Evolutionary conservation across 2,329 filamentous ascomycete genomes (phyloP).

Genomic region (Ceratocystiopsis sp.): DNA sequence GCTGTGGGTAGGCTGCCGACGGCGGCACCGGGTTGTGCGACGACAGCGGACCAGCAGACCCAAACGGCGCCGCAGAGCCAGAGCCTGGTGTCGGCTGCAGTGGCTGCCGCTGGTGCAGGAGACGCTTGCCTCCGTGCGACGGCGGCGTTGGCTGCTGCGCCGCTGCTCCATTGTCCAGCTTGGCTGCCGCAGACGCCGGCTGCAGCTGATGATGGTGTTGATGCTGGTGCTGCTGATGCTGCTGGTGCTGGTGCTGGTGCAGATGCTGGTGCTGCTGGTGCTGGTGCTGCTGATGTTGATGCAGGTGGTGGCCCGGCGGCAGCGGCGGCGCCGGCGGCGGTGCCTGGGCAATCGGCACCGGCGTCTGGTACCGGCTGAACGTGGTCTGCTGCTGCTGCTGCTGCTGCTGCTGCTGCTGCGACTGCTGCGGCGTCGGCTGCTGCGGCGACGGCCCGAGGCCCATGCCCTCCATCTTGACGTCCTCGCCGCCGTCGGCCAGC

Average conservation of each 20-base stretch:
- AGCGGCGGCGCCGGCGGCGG: slow-evolving; percentile 13
- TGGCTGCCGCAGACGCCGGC: background rate
- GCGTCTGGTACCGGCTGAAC: slow-evolving; percentile 16
- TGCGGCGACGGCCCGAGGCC: background rate
- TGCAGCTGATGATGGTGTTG: slow-evolving; percentile 5
- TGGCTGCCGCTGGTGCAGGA: slow-evolving; percentile 7
- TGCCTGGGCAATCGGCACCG: slow-evolving; percentile 18
- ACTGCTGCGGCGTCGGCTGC: too few species aligned
- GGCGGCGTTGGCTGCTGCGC: slow-evolving; percentile 4
- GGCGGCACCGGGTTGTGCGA: background rate
- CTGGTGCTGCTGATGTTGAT: too few species aligned
- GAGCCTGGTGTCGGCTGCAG: background rate
- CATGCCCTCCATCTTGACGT: slow-evolving; percentile 26
- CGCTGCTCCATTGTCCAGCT: background rate
- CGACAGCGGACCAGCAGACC: too few species aligned
- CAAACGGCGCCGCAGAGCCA: too few species aligned
- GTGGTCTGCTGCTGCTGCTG: background rate
- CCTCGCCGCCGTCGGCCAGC: slow-evolving; percentile 6
- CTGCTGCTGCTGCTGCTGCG: too few species aligned
- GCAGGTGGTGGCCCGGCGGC: slow-evolving; percentile 2
- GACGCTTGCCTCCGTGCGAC: slow-evolving; percentile 8
- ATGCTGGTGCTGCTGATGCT: slow-evolving; percentile 9
- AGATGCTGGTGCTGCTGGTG: slow-evolving; percentile 4
- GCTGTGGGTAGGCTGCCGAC: background rate
- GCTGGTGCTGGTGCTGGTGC: slow-evolving; percentile 12